Evolutionary conservation across 75 land plant species (phyloP).

Genomic region (Cryptomeria japonica): DNA sequence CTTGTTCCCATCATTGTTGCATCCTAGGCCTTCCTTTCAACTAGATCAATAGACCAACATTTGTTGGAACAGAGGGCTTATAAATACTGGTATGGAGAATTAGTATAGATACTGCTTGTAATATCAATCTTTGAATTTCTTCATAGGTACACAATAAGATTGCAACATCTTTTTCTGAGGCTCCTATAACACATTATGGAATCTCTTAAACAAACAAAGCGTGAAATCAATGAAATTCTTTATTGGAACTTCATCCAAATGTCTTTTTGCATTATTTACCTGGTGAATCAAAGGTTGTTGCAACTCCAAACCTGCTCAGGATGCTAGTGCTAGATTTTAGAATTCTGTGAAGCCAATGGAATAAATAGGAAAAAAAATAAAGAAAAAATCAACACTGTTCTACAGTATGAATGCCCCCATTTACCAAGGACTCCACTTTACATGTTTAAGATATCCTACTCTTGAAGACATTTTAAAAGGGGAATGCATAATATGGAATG

Average conservation of each 20-base stretch:
- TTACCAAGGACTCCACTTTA: background rate
- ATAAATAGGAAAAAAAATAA: background rate
- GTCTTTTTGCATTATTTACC: background rate
- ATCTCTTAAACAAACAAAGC: background rate
- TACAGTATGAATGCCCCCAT: background rate
- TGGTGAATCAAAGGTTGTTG: background rate
- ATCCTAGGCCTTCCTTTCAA: background rate
- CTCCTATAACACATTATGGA: background rate
- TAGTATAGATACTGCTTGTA: background rate
- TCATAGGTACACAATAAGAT: background rate
- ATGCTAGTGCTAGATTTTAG: background rate
- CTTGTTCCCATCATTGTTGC: background rate
- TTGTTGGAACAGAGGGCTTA: background rate
- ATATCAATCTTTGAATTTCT: background rate
- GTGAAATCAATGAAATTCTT: background rate
- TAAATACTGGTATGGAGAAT: background rate
- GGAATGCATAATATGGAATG: background rate
- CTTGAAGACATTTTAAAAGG: background rate
- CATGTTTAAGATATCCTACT: background rate
- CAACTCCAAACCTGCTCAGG: background rate
- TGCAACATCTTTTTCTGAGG: background rate
- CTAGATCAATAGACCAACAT: background rate
- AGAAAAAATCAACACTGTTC: background rate
- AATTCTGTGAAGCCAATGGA: background rate
- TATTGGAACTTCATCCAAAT: background rate